phyloP scores from a whole-genome alignment of 2,329 filamentous ascomycete genomes.

The Lizonia empirigonia region DNA sequence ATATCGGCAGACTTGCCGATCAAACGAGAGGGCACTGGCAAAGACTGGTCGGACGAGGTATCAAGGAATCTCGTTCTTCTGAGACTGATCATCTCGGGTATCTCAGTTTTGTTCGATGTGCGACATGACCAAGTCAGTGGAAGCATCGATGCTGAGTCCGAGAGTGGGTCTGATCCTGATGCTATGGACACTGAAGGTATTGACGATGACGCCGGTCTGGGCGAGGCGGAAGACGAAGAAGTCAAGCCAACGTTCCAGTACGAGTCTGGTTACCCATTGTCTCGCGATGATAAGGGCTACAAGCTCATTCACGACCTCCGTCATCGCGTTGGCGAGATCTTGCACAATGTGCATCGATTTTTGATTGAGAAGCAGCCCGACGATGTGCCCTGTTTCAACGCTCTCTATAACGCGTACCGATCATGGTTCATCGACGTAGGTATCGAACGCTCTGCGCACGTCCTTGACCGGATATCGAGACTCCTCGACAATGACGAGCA shows the following conservation, averaged over 20 bases:
- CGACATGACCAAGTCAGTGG: constrained; percentile 47
- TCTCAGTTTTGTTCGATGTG: constrained; percentile 87
- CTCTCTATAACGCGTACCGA: constrained; percentile 87
- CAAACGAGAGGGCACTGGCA: constrained; percentile 91
- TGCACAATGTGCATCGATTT: constrained; percentile 86
- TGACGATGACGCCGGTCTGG: constrained; percentile 59
- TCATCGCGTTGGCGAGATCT: constrained; percentile 75
- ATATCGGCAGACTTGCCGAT: constrained; percentile 81
- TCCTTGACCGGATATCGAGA: constrained; percentile 83
- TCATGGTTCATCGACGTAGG: constrained; percentile 98
- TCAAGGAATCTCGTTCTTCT: constrained; percentile 87
- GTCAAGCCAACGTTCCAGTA: constrained; percentile 87
- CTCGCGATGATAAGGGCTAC: constrained; percentile 66
- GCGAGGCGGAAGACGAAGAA: constrained; percentile 77
- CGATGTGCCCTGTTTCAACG: constrained; percentile 93
- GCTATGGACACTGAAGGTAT: constrained; percentile 54
- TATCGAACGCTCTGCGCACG: constrained; percentile 92
- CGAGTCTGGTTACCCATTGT: constrained; percentile 81
- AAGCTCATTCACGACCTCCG: constrained; percentile 78
- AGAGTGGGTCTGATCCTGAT: constrained; percentile 51
- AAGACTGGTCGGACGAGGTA: constrained; percentile 98
- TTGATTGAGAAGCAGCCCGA: constrained; percentile 85
- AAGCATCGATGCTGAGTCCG: constrained; percentile 55
- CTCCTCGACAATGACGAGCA: constrained; percentile 86
- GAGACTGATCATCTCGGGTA: constrained; percentile 85